Evolutionary conservation across 352 stramenopile species (phyloP).

Genomic region (Globisporangium splendens): DNA sequence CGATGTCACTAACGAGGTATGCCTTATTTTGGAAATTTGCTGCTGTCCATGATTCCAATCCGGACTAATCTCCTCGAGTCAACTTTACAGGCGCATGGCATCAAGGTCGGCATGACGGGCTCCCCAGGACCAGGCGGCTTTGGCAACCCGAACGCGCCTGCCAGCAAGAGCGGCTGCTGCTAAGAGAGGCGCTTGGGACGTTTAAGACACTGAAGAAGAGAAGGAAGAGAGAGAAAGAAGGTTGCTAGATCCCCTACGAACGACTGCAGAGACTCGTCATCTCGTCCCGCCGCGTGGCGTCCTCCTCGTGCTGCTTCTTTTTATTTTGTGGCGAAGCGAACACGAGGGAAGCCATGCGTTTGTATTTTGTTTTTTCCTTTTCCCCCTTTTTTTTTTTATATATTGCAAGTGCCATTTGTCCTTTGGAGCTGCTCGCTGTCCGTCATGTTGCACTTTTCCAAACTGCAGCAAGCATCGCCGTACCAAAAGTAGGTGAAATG

Average conservation of each 20-base stretch:
- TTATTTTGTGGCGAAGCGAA: not conserved
- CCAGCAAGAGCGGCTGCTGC: constrained; percentile 72
- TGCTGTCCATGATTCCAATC: not conserved
- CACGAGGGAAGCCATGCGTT: not conserved
- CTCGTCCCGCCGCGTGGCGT: too few relatives aligned
- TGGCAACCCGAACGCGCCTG: constrained; percentile 67
- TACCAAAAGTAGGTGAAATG: too few relatives aligned
- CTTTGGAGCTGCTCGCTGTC: not conserved
- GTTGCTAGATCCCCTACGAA: not conserved
- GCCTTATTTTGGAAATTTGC: not conserved
- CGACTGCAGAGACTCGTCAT: not conserved
- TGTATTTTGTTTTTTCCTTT: too few relatives aligned
- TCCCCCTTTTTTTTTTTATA: not conserved
- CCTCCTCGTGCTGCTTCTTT: not conserved
- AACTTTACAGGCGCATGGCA: constrained; percentile 65
- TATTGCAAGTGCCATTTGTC: not conserved
- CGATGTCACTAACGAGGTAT: constrained; percentile 93
- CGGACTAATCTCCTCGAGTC: not conserved
- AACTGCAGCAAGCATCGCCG: too few relatives aligned
- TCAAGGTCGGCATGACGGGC: constrained; percentile 88
- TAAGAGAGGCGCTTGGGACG: constrained; percentile 25
- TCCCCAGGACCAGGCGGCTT: constrained; percentile 74
- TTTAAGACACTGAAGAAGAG: not conserved
- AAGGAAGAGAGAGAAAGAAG: not conserved
- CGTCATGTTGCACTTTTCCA: not conserved